Conservation (phyloP, 2,329 filamentous ascomycete genomes). For the Diaporthe sp. region DNA sequence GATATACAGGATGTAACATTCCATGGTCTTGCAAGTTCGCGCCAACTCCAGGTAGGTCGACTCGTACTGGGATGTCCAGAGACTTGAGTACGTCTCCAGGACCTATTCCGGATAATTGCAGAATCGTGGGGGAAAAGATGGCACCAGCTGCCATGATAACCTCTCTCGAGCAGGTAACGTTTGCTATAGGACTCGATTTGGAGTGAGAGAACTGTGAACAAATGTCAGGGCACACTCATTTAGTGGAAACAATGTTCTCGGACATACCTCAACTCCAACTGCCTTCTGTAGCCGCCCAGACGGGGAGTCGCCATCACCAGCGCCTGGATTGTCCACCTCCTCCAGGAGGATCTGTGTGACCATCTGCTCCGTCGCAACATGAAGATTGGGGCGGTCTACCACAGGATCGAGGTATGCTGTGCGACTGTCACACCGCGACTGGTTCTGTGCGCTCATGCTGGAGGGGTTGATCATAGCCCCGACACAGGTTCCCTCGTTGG, state of each 20-base stretch:
- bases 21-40: conserved; percentile 55
- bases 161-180: conserved; percentile 48
- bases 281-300: conserved; percentile 41
- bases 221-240: not conserved
- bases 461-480: conserved; percentile 56
- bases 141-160: conserved; percentile 51
- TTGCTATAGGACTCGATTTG: conserved; percentile 42
- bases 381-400: conserved; percentile 54
- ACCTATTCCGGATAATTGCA: conserved; percentile 54
- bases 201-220: conserved; percentile 48
- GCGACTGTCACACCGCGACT: conserved; percentile 57
- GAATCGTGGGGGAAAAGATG: conserved; percentile 49
- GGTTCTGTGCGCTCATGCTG: conserved; percentile 55
- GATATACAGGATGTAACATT: conserved; percentile 52
- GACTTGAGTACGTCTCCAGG: conserved; percentile 47
- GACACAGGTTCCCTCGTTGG: conserved; percentile 54
- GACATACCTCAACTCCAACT: conserved; percentile 56
- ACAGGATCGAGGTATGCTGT: conserved; percentile 57
- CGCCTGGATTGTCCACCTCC: conserved; percentile 32
- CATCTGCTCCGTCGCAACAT: conserved; percentile 56
- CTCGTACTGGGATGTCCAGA: conserved; percentile 48
- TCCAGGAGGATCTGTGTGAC: conserved; percentile 54
- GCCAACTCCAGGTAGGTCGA: conserved; percentile 50
- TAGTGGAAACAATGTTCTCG: not conserved
- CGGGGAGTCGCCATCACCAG: conserved; percentile 12